Percentiles rank a stretch among this genome's conserved stretches.
Evolutionary conservation across 2,329 filamentous ascomycete species (phyloP).

Genomic region (Colletotrichum euphorbiae): DNA sequence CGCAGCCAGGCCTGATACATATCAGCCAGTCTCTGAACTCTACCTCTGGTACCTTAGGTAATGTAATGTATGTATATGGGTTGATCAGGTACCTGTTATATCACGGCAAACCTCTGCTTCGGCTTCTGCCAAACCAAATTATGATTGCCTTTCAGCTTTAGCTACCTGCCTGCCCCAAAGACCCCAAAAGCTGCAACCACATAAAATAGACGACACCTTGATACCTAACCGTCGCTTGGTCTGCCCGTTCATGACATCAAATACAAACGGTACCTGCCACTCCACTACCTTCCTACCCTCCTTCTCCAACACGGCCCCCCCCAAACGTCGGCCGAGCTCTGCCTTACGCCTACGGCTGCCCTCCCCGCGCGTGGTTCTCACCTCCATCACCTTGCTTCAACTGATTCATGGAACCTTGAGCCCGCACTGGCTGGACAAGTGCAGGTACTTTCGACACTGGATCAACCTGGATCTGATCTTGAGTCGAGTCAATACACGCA

Average conservation of each 20-base stretch:
- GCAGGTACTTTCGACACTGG: conserved; percentile 32
- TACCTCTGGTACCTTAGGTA: too few relatives aligned
- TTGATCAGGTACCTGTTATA: too few relatives aligned
- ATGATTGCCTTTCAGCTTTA: too few relatives aligned
- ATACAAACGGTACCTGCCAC: background rate
- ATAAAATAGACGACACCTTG: too few relatives aligned
- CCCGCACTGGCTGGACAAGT: conserved; percentile 18
- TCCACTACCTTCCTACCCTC: background rate
- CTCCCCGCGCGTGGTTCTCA: conserved; percentile 20
- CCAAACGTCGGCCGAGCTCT: conserved; percentile 31
- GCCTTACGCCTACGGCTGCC: conserved; percentile 35
- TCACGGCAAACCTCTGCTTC: too few relatives aligned
- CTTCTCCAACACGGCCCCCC: conserved; percentile 5
- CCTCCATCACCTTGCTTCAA: conserved; percentile 9
- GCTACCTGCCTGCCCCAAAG: too few relatives aligned
- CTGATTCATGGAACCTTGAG: conserved; percentile 30
- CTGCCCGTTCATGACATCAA: background rate
- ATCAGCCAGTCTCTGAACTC: background rate
- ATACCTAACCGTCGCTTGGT: too few relatives aligned
- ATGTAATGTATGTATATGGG: too few relatives aligned
- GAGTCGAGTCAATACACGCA: conserved; percentile 37
- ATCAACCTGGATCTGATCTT: conserved; percentile 34
- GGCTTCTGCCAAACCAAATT: too few relatives aligned
- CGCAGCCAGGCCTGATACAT: background rate
- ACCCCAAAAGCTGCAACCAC: too few relatives aligned